phyloP scores from a whole-genome alignment of 1,284 basidiomycete species.

The Anthracocystis walkeri region DNA sequence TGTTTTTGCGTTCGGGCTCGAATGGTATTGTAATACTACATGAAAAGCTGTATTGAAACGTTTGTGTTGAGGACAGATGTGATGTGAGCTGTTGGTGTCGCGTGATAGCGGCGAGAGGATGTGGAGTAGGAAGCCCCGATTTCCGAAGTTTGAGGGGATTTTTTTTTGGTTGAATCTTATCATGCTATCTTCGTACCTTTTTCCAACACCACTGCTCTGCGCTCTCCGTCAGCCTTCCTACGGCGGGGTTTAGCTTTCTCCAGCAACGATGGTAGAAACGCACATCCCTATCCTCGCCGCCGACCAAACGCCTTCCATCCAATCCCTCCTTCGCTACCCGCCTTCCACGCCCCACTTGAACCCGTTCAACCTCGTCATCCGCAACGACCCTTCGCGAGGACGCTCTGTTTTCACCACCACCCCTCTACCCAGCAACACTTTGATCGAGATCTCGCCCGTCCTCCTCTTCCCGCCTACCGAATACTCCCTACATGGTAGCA shows the following conservation, averaged over 20 bases:
- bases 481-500: constrained; percentile 54
- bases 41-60: not conserved
- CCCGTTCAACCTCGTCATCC: constrained; percentile 36
- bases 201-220: not conserved
- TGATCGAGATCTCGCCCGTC: constrained; percentile 88
- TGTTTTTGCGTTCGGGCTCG: not conserved
- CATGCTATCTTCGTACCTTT: not conserved
- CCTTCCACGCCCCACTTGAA: constrained; percentile 59
- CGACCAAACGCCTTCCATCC: constrained; percentile 23
- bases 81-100: not conserved
- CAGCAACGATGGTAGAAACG: constrained; percentile 42
- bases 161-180: not conserved
- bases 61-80: not conserved
- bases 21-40: constrained; percentile 4
- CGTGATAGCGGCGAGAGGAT: not conserved
- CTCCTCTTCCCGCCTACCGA: constrained; percentile 79
- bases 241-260: too few species aligned
- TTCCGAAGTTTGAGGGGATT: not conserved
- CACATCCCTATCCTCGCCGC: constrained; percentile 19
- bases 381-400: constrained; percentile 40
- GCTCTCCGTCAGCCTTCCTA: not conserved
- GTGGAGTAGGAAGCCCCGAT: constrained; percentile 4
- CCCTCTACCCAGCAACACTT: constrained; percentile 72
- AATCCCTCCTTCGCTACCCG: constrained; percentile 28
- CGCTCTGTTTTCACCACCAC: constrained; percentile 58